These are phyloP conservation scores for Striga hermonthica DNA, from an alignment of 305 asterid species.

Conservation along the genomic window DNA sequence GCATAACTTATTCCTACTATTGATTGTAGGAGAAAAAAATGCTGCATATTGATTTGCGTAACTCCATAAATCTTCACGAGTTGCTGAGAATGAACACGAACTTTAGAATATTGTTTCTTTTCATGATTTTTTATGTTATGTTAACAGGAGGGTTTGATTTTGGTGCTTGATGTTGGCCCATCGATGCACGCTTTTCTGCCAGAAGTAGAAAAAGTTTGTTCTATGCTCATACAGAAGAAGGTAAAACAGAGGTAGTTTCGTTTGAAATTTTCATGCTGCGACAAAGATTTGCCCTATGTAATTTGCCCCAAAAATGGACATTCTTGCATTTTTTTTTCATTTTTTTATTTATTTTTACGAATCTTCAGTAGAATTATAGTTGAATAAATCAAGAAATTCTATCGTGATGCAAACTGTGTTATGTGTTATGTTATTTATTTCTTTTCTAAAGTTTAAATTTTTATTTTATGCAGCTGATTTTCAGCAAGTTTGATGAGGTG, in stretches of 20 bases:
- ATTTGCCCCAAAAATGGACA: neutral
- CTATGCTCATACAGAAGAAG: conserved; percentile 82
- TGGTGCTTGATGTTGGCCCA: conserved; percentile 91
- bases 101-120: neutral
- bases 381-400: neutral
- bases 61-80: neutral
- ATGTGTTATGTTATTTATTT: neutral
- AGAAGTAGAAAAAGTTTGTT: conserved; percentile 75
- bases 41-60: neutral
- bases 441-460: neutral
- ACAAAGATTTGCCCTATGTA: neutral
- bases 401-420: neutral
- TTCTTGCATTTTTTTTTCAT: neutral
- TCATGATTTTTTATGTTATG: neutral
- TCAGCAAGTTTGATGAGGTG: conserved; percentile 70
- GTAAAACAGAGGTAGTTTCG: conserved; percentile 33
- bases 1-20: neutral
- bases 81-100: neutral
- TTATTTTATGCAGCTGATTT: conserved; percentile 62
- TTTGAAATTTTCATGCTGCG: neutral
- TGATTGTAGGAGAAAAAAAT: neutral
- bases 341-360: too few species aligned
- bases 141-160: conserved; percentile 68
- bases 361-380: neutral
- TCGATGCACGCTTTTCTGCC: conserved; percentile 77